Base-by-base conservation (phyloP, 768 basidiomycete genomes). In the Pleurotus eryngii region DNA sequence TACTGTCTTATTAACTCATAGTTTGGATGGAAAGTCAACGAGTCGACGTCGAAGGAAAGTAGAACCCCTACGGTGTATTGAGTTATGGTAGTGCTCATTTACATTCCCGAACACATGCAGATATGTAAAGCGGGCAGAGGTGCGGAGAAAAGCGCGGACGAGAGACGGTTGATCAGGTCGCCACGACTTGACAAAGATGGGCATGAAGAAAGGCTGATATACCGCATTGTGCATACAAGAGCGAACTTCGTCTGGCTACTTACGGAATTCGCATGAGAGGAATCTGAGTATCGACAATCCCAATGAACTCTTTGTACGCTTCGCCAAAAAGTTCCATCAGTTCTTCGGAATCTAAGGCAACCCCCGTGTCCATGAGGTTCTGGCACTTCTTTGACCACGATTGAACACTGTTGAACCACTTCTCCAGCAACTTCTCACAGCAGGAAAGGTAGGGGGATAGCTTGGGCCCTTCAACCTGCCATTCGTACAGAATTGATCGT, bases 1-100 rank as follows among this genome's bases (percentile, higher is more conserved):
- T 22, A 51, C 26, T 60, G 43, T 60, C 53, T 46, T 59, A 35
- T 54, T 58, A 30, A 46, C 49, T 56, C 20, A 22, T 17, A 45
- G 43, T 45, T 45, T 45, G 43, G 43, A 45, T 45, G 43, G 43
- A 45, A 45, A 22, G n/a, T 8, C 20, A 22, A n/a, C 20, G 43
- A 45, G 43, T 45, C 24, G 24, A 26, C 24, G 24, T 26, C 24
- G 24, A 26, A 26, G 24, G 24, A 26, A 26, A 26, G 24, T 26
- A 35, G 30, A 3, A 35, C 30, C 11, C 8, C 30, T 35, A 35
- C 30, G 8, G 30, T 26, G 24, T 26, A 26, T 26, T 26, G 24
- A 5, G 24, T 26, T 26, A 5, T 26, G 4, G 24, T 26, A 26
- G 24, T 26, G 24, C 24, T 26, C 24, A 26, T 26, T 26, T 26